A percentile compares a stretch with the other conserved stretches of the same genome.
Evolutionary conservation across 2,329 filamentous ascomycete genomes (phyloP).

Genomic region (Coniosporium tulheliwenetii): DNA sequence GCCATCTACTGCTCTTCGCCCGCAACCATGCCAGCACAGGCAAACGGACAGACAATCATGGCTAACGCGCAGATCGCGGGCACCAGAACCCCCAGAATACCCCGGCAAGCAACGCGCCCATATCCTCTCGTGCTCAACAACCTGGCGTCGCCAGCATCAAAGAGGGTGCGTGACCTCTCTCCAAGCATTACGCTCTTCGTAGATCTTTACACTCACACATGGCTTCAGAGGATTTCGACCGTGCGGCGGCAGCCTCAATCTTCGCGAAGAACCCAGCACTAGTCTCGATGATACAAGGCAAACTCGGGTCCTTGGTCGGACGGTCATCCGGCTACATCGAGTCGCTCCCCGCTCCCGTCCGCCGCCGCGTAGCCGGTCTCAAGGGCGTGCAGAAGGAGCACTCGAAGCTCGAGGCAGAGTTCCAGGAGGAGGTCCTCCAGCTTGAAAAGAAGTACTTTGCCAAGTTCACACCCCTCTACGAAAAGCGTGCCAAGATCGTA

Average conservation of each 20-base stretch:
- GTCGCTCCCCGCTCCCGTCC: slow-evolving; percentile 76
- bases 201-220: slow-evolving; percentile 6
- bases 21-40: background rate
- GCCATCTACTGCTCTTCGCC: background rate
- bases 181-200: slow-evolving; percentile 9
- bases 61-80: slow-evolving; percentile 12
- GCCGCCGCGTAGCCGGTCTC: slow-evolving; percentile 82
- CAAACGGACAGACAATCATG: slow-evolving; percentile 4
- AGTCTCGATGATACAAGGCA: slow-evolving; percentile 94
- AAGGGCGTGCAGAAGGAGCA: slow-evolving; percentile 99
- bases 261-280: slow-evolving; percentile 93
- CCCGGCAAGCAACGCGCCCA: slow-evolving; percentile 85
- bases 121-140: slow-evolving; percentile 93
- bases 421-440: slow-evolving; percentile 95
- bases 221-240: slow-evolving; percentile 71
- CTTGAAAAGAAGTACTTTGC: slow-evolving; percentile 99
- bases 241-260: slow-evolving; percentile 71
- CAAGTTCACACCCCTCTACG: slow-evolving; percentile 94
- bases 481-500: slow-evolving; percentile 86
- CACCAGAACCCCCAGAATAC: slow-evolving; percentile 91
- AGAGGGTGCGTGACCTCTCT: slow-evolving; percentile 55
- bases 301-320: slow-evolving; percentile 83
- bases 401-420: slow-evolving; percentile 93
- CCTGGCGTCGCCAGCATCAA: slow-evolving; percentile 89
- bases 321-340: slow-evolving; percentile 96